These are phyloP conservation scores for Phaseolus lunatus DNA, from an alignment of 306 rosid genomes.

Conservation along the genomic window DNA sequence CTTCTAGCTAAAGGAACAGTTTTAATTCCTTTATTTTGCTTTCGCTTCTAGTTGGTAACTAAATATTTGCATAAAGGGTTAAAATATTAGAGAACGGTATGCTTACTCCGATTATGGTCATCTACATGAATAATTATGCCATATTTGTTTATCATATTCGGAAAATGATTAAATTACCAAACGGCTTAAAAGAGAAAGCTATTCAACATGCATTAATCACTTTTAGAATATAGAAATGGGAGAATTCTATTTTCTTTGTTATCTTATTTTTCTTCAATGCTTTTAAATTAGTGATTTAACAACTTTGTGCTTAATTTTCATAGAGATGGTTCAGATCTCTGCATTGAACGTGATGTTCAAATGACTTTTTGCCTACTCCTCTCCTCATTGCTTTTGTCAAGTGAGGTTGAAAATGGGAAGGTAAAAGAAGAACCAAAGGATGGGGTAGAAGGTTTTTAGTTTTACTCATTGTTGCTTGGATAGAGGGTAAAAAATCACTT, in stretches of 20 bases:
- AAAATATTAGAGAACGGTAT: slow-evolving; percentile 12
- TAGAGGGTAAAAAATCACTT: slow-evolving; percentile 46
- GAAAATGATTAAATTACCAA: slow-evolving; percentile 14
- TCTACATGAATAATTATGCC: not conserved
- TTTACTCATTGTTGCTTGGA: slow-evolving; percentile 33
- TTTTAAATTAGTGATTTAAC: slow-evolving; percentile 18
- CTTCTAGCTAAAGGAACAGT: slow-evolving; percentile 41
- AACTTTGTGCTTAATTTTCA: slow-evolving; percentile 4
- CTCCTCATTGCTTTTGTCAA: not conserved
- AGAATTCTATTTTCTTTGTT: not conserved
- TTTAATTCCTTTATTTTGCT: slow-evolving; percentile 18
- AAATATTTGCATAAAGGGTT: slow-evolving; percentile 20
- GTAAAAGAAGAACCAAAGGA: slow-evolving; percentile 5
- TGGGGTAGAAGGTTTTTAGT: slow-evolving; percentile 31
- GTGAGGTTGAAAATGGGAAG: slow-evolving; percentile 37
- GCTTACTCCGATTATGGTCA: not conserved
- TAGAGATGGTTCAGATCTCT: slow-evolving; percentile 22
- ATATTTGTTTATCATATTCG: slow-evolving; percentile 3
- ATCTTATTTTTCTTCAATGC: not conserved
- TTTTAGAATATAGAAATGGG: not conserved
- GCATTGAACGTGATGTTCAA: slow-evolving; percentile 26
- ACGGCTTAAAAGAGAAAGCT: slow-evolving; percentile 3
- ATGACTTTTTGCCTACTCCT: slow-evolving; percentile 25
- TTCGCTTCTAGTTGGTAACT: slow-evolving; percentile 11
- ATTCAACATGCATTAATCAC: slow-evolving; percentile 8